Percentiles rank a stretch among this genome's conserved stretches.
phyloP scores from a whole-genome alignment of 2,329 filamentous ascomycete species.

The Penicillium sp. region DNA sequence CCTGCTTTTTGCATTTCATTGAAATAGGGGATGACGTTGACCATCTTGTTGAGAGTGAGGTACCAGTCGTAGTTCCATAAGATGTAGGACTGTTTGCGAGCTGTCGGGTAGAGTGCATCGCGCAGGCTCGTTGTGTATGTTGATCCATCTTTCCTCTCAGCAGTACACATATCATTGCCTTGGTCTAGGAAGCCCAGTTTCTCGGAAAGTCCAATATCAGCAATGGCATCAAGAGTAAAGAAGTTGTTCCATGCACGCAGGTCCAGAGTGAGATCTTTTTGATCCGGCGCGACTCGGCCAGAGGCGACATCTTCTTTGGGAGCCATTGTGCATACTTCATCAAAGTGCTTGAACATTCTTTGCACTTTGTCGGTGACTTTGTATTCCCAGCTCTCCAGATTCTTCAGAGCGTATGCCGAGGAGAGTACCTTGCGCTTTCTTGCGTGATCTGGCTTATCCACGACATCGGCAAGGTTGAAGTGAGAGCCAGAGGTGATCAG shows the following conservation, averaged over 20 bases:
- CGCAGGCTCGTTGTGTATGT: slow-evolving; percentile 50
- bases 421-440: slow-evolving; percentile 54
- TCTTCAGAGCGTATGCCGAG: slow-evolving; percentile 54
- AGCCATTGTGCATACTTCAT: slow-evolving; percentile 39
- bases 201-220: slow-evolving; percentile 56
- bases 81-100: slow-evolving; percentile 52
- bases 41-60: slow-evolving; percentile 47
- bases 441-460: slow-evolving; percentile 54
- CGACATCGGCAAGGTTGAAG: slow-evolving; percentile 54
- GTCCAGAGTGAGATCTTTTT: slow-evolving; percentile 44
- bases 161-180: slow-evolving; percentile 48
- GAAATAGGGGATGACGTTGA: slow-evolving; percentile 48
- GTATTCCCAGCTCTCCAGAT: slow-evolving; percentile 56
- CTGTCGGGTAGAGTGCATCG: slow-evolving; percentile 53
- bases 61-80: slow-evolving; percentile 57
- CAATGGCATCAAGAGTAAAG: slow-evolving; percentile 59
- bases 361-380: slow-evolving; percentile 56
- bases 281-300: slow-evolving; percentile 19
- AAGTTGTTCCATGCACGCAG: slow-evolving; percentile 56
- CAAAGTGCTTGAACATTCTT: slow-evolving; percentile 47
- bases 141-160: slow-evolving; percentile 48
- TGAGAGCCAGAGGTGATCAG: slow-evolving; percentile 49
- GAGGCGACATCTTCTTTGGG: slow-evolving; percentile 36
- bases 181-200: slow-evolving; percentile 54
- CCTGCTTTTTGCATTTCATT: slow-evolving; percentile 45